These are phyloP conservation scores for Flammula alnicola DNA, from an alignment of 1,284 basidiomycete species.

Conservation along the genomic window DNA sequence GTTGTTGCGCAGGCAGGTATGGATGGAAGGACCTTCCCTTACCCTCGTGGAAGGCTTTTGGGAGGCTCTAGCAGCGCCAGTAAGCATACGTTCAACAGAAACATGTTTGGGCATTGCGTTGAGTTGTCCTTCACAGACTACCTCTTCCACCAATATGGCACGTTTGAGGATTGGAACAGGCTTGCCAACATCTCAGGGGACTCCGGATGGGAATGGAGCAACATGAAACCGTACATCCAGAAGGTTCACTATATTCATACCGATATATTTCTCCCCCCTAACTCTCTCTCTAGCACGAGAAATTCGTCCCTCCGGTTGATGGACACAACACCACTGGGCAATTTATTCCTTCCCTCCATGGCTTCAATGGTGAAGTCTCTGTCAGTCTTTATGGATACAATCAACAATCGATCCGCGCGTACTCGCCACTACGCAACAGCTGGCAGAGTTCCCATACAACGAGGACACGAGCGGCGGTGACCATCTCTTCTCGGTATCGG, in stretches of 20 bases:
- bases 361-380: constrained; percentile 35
- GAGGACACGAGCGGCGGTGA: constrained; percentile 41
- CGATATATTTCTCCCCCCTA: background rate
- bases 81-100: constrained; percentile 5
- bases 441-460: constrained; percentile 42
- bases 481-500: constrained; percentile 41
- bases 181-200: constrained; percentile 23
- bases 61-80: constrained; percentile 22
- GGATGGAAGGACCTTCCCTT: constrained; percentile 13
- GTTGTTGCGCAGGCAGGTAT: constrained; percentile 14
- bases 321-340: constrained; percentile 34
- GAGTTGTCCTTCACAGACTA: constrained; percentile 12
- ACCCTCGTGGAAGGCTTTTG: constrained; percentile 18
- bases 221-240: constrained; percentile 35
- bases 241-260: no score
- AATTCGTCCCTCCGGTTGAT: constrained; percentile 31
- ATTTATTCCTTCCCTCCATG: constrained; percentile 36
- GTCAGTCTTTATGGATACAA: constrained; percentile 39
- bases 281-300: constrained; percentile 33
- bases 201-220: constrained; percentile 33
- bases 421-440: constrained; percentile 34
- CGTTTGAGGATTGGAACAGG: constrained; percentile 20
- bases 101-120: background rate
- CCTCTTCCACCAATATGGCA: constrained; percentile 19
- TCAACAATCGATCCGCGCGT: constrained; percentile 37